These are phyloP conservation scores for Myotisia sp. DNA, from an alignment of 2,329 filamentous ascomycete species.

Conservation along the genomic window DNA sequence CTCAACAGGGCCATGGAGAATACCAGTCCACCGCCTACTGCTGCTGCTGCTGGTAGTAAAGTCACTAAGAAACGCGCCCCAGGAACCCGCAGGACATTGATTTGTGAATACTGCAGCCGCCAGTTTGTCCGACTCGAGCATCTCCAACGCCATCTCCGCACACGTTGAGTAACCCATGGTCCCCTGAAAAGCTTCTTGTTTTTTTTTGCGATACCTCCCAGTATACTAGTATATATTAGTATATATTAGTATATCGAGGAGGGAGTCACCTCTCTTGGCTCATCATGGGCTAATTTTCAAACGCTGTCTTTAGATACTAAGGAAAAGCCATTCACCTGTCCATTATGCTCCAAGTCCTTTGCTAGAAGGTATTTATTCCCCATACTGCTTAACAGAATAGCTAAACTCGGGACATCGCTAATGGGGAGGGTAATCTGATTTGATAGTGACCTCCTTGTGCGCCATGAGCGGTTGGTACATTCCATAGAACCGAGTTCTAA, in stretches of 20 bases:
- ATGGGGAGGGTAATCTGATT: constrained; percentile 3
- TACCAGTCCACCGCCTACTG: constrained; percentile 14
- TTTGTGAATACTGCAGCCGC: constrained; percentile 36
- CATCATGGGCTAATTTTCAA: constrained; percentile 12
- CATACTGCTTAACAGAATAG: too few species aligned
- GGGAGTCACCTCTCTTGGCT: too few species aligned
- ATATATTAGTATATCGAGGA: too few species aligned
- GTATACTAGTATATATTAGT: not conserved
- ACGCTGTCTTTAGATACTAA: constrained; percentile 30
- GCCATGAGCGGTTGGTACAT: constrained; percentile 37
- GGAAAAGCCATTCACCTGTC: constrained; percentile 37
- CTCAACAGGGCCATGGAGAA: too few species aligned
- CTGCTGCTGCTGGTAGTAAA: constrained; percentile 18
- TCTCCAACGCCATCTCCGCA: constrained; percentile 39
- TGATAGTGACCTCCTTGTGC: constrained; percentile 34
- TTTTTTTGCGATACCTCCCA: not conserved
- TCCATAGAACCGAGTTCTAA: constrained; percentile 28
- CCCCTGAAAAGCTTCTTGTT: not conserved
- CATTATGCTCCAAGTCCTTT: constrained; percentile 36
- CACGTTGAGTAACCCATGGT: constrained; percentile 30
- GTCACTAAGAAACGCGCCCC: constrained; percentile 28
- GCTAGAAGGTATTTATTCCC: constrained; percentile 27
- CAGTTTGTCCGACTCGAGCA: constrained; percentile 36
- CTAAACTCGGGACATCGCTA: too few species aligned
- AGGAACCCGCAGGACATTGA: constrained; percentile 33